These are phyloP conservation scores for Leucocoprinus sp. DNA, from an alignment of 768 basidiomycete genomes.

Conservation along the genomic window DNA sequence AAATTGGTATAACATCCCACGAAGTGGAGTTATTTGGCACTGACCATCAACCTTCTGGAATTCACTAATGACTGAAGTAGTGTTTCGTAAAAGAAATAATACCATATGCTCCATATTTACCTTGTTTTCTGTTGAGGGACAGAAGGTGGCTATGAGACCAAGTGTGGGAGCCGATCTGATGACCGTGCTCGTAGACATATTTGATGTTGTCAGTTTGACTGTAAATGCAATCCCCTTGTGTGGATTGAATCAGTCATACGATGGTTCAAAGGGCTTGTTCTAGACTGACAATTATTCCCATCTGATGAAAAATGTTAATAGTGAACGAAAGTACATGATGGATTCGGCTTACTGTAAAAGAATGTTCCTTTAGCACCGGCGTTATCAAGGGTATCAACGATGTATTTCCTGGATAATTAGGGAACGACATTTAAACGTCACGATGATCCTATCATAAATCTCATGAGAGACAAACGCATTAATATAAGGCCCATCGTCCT, in stretches of 20 bases:
- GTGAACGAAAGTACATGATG: neutral
- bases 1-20: slow-evolving; percentile 3
- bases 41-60: too few species aligned
- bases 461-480: slow-evolving; percentile 16
- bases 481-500: slow-evolving; percentile 30
- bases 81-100: neutral
- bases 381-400: slow-evolving; percentile 23
- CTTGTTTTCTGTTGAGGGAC: slow-evolving; percentile 23
- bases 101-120: slow-evolving; percentile 16
- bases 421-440: neutral
- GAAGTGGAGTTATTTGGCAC: too few species aligned
- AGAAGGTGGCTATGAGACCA: slow-evolving; percentile 32
- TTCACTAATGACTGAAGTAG: too few species aligned
- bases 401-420: slow-evolving; percentile 17
- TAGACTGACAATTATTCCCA: slow-evolving; percentile 28
- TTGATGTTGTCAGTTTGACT: slow-evolving; percentile 22
- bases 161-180: slow-evolving; percentile 38
- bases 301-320: slow-evolving; percentile 16
- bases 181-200: slow-evolving; percentile 30
- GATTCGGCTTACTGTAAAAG: slow-evolving; percentile 28
- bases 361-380: slow-evolving; percentile 34
- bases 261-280: neutral
- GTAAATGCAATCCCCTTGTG: slow-evolving; percentile 31
- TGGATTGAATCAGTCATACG: neutral
- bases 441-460: neutral